phyloP scores from a whole-genome alignment of 2,329 filamentous ascomycete species.

The Reticulascus tulasneorum region DNA sequence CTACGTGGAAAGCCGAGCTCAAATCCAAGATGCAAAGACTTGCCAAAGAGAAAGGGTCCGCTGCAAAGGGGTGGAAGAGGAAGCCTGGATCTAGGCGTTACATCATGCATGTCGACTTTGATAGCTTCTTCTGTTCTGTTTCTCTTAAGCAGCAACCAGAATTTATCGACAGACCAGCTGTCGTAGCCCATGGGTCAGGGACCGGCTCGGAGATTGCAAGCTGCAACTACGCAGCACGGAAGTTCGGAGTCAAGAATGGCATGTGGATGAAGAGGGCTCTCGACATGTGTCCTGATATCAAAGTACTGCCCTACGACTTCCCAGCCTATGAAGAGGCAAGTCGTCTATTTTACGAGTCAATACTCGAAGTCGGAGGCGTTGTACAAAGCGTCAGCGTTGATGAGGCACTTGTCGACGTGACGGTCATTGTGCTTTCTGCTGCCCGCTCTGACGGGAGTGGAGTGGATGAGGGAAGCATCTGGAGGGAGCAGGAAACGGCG shows the following conservation, averaged over 20 bases:
- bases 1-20: slow-evolving; percentile 92
- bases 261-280: slow-evolving; percentile 98
- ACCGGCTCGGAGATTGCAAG: slow-evolving; percentile 92
- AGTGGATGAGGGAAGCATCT: slow-evolving; percentile 63
- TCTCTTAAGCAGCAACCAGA: slow-evolving; percentile 76
- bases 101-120: slow-evolving; percentile 94
- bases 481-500: slow-evolving; percentile 74
- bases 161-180: slow-evolving; percentile 72
- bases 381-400: slow-evolving; percentile 98
- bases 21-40: slow-evolving; percentile 84
- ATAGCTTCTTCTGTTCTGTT: slow-evolving; percentile 96
- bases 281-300: slow-evolving; percentile 78
- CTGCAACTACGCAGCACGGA: slow-evolving; percentile 89
- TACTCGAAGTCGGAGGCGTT: slow-evolving; percentile 72
- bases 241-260: slow-evolving; percentile 87
- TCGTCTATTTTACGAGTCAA: slow-evolving; percentile 77
- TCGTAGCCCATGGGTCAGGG: slow-evolving; percentile 82
- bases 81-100: slow-evolving; percentile 68
- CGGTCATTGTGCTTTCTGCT: slow-evolving; percentile 60
- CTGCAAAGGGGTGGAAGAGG: slow-evolving; percentile 42
- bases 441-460: slow-evolving; percentile 63
- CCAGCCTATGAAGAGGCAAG: slow-evolving; percentile 92
- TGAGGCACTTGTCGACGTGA: slow-evolving; percentile 86
- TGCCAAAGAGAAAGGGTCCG: slow-evolving; percentile 61
- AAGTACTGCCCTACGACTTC: slow-evolving; percentile 94